Conservation (phyloP, 2,329 filamentous ascomycete genomes). For the Fusarium proliferatum region DNA sequence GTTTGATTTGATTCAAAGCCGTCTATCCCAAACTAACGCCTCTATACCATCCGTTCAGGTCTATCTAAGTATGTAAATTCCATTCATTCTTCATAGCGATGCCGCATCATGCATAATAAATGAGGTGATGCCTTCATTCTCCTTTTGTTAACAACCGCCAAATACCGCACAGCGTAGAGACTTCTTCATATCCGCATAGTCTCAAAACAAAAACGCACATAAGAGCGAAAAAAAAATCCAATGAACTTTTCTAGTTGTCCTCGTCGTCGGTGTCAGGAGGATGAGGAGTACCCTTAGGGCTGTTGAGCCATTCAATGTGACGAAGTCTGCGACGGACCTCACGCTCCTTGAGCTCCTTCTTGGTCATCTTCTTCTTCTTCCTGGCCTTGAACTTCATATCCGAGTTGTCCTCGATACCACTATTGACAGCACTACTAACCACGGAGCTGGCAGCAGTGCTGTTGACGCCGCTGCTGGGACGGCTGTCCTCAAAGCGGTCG, state of each 20-base stretch:
- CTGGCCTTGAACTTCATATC: constrained; percentile 87
- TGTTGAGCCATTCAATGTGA: constrained; percentile 87
- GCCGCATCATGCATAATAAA: constrained; percentile 12
- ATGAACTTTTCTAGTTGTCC: constrained; percentile 50
- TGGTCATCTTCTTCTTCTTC: constrained; percentile 99
- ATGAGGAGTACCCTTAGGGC: constrained; percentile 84
- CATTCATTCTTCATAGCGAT: constrained; percentile 32
- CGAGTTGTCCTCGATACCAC: constrained; percentile 82
- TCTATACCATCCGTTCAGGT: constrained; percentile 40
- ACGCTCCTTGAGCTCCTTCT: constrained; percentile 93
- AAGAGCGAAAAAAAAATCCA: constrained; percentile 5
- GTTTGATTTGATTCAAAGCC: constrained; percentile 36
- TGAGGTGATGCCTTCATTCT: constrained; percentile 13
- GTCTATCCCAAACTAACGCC: constrained; percentile 44
- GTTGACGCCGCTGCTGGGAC: constrained; percentile 67
- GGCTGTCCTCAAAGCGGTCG: constrained; percentile 88
- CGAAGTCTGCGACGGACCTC: constrained; percentile 88
- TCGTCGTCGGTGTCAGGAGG: constrained; percentile 84
- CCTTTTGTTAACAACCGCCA: constrained; percentile 12
- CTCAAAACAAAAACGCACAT: constrained; percentile 8
- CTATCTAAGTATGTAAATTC: constrained; percentile 33
- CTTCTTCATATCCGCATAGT: constrained; percentile 17
- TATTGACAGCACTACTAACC: constrained; percentile 73
- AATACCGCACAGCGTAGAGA: constrained; percentile 15
- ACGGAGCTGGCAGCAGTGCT: constrained; percentile 67